Evolutionary conservation across 2,329 filamentous ascomycete species (phyloP), one percentile per base, ranked within the genome.

Genomic region (Fusarium sublunatum): DNA sequence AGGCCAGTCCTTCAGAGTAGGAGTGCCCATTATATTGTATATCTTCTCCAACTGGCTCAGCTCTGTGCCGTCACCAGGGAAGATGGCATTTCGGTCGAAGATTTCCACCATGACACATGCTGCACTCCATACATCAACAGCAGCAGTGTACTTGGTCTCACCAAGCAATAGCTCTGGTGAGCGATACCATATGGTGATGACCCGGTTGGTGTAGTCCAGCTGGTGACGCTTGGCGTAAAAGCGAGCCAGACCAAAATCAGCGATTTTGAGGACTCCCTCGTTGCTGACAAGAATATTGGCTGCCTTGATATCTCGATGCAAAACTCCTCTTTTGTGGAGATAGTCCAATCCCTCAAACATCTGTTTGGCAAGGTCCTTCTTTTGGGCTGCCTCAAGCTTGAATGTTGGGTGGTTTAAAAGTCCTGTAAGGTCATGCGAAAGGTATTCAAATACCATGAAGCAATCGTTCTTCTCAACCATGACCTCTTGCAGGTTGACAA

Each of bases 401-500:
- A 97, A 99, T 0, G 90, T 90, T 0, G 95, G 95, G 72, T 99
- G 95, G 71, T 98, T 98, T 59, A 99, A 86, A 29, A 99, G 82
- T 12, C 95, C 95, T 3, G 95, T 99, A 59, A 99, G 81, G 75
- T 99, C 95, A 75, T 99, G 95, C 2, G 95, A 94, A 29, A 98
- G 84, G 73, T 99, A 99, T 75, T 99, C 95, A 66, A 99, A 99
- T 4, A 99, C 95, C 95, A 99, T 99, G 78, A 96, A 99, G 76
- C 95, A 99, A 77, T 98, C 93, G 68, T 98, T 98, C 73, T 90
- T 91, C 78, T 99, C 95, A 3, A 99, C 95, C 95, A 99, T 99
- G 66, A 96, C 92, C 78, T 97, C 93, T 65, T 91, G 87, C 15
- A 97, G 80, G 36, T 88, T 88, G 54, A 97, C 92, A 46, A 97